These are phyloP conservation scores for Paraleonurus japonicus DNA, from an alignment of 257 asterid species.

Conservation along the genomic window DNA sequence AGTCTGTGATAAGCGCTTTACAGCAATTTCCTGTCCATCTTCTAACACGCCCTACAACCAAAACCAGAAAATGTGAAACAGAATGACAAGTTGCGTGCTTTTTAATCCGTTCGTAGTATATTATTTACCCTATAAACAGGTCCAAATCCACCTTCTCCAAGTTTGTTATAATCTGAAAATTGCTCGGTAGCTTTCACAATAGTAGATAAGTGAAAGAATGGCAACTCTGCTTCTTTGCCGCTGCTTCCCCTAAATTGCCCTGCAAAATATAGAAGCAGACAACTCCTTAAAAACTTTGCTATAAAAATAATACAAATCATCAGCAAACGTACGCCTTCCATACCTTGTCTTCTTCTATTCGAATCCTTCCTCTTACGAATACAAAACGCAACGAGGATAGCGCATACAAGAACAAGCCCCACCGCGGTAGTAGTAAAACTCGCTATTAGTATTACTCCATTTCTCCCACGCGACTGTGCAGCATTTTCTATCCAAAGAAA, in stretches of 20 bases:
- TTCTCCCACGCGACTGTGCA: neutral
- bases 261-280: neutral
- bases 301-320: too few species aligned
- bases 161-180: neutral
- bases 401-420: neutral
- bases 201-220: neutral
- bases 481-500: neutral
- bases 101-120: neutral
- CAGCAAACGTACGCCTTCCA: too few species aligned
- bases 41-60: slow-evolving; percentile 2
- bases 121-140: neutral
- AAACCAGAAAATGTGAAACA: neutral
- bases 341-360: neutral
- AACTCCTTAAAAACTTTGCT: neutral
- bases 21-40: neutral
- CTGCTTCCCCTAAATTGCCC: neutral
- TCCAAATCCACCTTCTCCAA: slow-evolving; percentile 11
- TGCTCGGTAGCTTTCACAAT: neutral
- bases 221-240: neutral
- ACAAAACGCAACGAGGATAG: neutral
- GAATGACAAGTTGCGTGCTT: neutral
- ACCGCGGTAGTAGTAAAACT: neutral
- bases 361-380: slow-evolving; percentile 2
- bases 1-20: neutral
- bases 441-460: neutral